Evolutionary conservation across 257 asterid genomes (phyloP).

Genomic region (Ocimum tenuiflorum): DNA sequence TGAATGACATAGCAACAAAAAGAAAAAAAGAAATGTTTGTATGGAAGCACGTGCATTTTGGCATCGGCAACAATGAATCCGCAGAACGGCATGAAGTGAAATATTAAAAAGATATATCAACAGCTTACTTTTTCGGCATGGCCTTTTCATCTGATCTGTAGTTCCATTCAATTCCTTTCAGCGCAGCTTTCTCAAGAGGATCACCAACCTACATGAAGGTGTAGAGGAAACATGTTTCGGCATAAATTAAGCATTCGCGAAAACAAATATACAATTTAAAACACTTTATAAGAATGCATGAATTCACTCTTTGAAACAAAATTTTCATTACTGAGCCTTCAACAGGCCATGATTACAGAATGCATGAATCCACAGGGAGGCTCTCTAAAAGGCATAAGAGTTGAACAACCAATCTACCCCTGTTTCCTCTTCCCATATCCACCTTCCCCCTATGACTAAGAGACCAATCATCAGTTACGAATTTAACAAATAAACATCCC

Average conservation of each 20-base stretch:
- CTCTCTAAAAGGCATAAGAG: neutral
- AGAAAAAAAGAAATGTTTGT: neutral
- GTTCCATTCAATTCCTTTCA: constrained; percentile 87
- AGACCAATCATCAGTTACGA: neutral
- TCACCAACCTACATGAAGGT: constrained; percentile 82
- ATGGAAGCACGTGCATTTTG: neutral
- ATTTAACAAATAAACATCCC: neutral
- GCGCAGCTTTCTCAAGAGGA: constrained; percentile 99
- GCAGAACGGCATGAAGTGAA: neutral
- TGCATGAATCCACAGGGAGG: neutral
- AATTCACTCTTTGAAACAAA: too few relatives aligned
- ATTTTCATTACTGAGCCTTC: too few relatives aligned
- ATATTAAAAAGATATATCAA: constrained; percentile 2
- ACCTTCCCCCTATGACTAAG: neutral
- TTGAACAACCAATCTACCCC: neutral
- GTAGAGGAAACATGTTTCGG: constrained; percentile 4
- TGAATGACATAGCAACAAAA: neutral
- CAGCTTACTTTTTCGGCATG: constrained; percentile 75
- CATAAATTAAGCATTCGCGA: constrained; percentile 10
- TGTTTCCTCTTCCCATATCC: neutral
- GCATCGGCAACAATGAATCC: neutral
- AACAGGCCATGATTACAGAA: neutral
- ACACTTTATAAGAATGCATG: neutral
- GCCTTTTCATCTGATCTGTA: constrained; percentile 97
- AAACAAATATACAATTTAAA: constrained; percentile 1